A percentile compares a stretch with the other conserved stretches of the same genome.
Evolutionary conservation across 139 green algal species (phyloP).

Genomic region (Chlorella sp.): DNA sequence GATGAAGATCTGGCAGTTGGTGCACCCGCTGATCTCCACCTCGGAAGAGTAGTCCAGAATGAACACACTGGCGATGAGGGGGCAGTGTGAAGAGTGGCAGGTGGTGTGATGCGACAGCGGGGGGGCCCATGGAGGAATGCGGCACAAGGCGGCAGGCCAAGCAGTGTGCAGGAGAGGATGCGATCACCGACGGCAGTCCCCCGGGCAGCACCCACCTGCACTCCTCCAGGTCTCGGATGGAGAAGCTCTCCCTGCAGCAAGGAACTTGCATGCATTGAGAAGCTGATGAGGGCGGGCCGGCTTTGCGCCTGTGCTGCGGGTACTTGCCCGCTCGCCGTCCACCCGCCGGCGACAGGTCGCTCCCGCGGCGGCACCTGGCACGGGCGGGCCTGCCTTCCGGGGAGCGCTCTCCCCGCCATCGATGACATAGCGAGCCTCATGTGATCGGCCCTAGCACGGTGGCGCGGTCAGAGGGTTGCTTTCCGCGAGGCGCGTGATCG

Average conservation of each 20-base stretch:
- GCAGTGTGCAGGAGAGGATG: background rate
- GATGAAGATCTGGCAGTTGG: slow-evolving; percentile 69
- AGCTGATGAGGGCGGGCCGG: too few species aligned
- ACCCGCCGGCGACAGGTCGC: background rate
- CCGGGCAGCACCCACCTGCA: slow-evolving; percentile 36
- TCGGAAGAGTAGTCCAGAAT: slow-evolving; percentile 64
- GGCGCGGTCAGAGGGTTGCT: background rate
- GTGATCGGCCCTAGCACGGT: background rate
- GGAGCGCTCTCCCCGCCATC: background rate
- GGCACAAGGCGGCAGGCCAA: background rate
- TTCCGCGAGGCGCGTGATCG: background rate
- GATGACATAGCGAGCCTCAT: background rate
- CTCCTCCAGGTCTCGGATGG: slow-evolving; percentile 50
- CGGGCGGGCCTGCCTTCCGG: background rate
- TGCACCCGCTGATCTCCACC: slow-evolving; percentile 60
- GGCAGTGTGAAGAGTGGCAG: background rate
- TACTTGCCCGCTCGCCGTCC: too few species aligned
- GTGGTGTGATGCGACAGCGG: background rate
- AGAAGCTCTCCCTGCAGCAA: slow-evolving; percentile 51
- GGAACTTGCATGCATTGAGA: background rate
- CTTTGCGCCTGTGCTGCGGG: background rate
- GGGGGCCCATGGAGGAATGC: background rate
- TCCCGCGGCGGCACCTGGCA: background rate
- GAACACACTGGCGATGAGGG: slow-evolving; percentile 55
- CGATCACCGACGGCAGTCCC: background rate